Evolutionary conservation across 1,284 basidiomycete species (phyloP).

Genomic region (Athelia psychrophila): DNA sequence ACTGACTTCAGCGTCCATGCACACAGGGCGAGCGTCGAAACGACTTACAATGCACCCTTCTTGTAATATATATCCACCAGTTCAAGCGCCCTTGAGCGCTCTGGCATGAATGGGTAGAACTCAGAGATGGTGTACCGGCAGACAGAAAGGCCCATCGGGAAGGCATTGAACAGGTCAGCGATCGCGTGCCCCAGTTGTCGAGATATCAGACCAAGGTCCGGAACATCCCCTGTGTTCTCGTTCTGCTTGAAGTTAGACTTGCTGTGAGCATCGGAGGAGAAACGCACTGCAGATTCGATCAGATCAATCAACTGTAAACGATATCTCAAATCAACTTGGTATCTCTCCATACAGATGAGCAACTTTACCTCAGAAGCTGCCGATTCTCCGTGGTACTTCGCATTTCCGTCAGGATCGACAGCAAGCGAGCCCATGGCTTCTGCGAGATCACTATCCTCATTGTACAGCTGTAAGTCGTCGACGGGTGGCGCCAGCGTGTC

Average conservation of each 20-base stretch:
- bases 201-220: conserved; percentile 14
- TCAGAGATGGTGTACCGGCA: conserved; percentile 33
- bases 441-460: conserved; percentile 20
- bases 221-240: conserved; percentile 14
- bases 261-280: not conserved
- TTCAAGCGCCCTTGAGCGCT: conserved; percentile 34
- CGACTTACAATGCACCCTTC: conserved; percentile 47
- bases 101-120: conserved; percentile 32
- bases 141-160: conserved; percentile 44
- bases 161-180: conserved; percentile 41
- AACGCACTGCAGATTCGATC: not conserved
- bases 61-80: conserved; percentile 42
- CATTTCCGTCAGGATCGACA: conserved; percentile 41
- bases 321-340: conserved; percentile 19
- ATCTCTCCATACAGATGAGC: not conserved
- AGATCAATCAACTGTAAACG: conserved; percentile 39
- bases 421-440: conserved; percentile 42
- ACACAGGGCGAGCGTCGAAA: no score
- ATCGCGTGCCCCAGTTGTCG: no score
- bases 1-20: not conserved
- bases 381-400: conserved; percentile 42
- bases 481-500: conserved; percentile 2
- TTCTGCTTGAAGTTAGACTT: not conserved
- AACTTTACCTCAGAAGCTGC: conserved; percentile 44
- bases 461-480: conserved; percentile 5